Evolutionary conservation across 2,329 filamentous ascomycete species (phyloP), one percentile per base, ranked within the genome.

Genomic region (Pseudogymnoascus sp.): DNA sequence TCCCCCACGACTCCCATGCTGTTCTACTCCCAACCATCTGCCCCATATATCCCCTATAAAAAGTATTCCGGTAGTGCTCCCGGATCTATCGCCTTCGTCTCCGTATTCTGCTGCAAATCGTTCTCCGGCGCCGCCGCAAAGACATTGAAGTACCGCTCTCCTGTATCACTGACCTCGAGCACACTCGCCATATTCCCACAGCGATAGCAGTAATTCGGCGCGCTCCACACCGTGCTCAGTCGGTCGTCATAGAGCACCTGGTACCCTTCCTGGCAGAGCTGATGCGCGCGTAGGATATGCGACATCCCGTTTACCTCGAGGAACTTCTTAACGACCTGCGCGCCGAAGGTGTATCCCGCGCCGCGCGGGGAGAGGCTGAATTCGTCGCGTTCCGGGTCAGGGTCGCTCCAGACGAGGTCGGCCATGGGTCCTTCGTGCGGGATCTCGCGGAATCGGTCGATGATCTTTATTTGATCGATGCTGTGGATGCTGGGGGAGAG

Each of bases 401-500:
- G 95, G 74, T 99, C 95, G 19, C 92, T 96, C 95, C 95, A 99
- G 33, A 99, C 95, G 4, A 99, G 80, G 75, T 99, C 95, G n/a
- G 95, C 95, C 95, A 99, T 99, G 35, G 95, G 95, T 0, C 95
- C 95, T 77, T 99, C 95, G 77, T 99, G 95, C 4, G 95, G 95
- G 65, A 99, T 99, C 75, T 99, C 95, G 69, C 95, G 88, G 80
- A 97, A 99, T 53, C 95, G 91, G 78, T 99, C 95, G 74, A 99
- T 97, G 75, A 99, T 96, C 77, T 99, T 97, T 78, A 99, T 97
- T 78, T 99, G 95, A 75, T 99, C 95, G 74, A 99, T 97, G 50
- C 91, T 96, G 77, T 99, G 95, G 74, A 99, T 97, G 31, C 89
- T 93, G 1, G 90, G 90, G 0, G 89, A 93, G 19, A 95, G 83